Evolutionary conservation across 2,329 filamentous ascomycete genomes (phyloP).

Genomic region (Phaeophleospora eucalypticola): DNA sequence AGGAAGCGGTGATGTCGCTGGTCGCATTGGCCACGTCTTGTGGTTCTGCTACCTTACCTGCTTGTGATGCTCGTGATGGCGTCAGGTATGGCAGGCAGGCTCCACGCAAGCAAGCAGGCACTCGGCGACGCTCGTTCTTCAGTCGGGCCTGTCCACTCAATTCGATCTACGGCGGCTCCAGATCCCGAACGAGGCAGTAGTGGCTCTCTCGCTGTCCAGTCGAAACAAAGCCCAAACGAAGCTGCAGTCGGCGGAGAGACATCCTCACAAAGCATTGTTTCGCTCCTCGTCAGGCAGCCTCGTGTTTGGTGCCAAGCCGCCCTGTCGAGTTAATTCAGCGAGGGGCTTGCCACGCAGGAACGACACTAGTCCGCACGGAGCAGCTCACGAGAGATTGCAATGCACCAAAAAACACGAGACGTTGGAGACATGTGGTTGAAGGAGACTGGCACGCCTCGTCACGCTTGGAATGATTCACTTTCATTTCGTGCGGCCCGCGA

Average conservation of each 20-base stretch:
- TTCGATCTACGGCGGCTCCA: neutral
- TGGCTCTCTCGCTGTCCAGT: neutral
- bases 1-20: neutral
- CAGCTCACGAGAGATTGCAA: neutral
- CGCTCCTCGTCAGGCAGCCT: neutral
- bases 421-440: constrained; percentile 2
- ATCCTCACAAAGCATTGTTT: neutral
- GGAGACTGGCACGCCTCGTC: neutral
- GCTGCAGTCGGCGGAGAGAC: neutral
- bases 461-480: constrained; percentile 5
- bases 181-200: neutral
- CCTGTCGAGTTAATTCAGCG: neutral
- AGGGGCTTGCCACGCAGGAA: neutral
- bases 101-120: neutral
- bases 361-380: constrained; percentile 1
- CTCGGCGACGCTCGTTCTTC: neutral
- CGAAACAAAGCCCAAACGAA: neutral
- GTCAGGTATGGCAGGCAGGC: neutral
- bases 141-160: too few species aligned
- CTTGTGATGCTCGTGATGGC: neutral
- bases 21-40: neutral
- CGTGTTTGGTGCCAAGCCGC: neutral
- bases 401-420: neutral
- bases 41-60: too few species aligned
- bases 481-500: constrained; percentile 3